Percentiles rank a stretch among this genome's conserved stretches.
These are phyloP conservation scores for Astragalus membranaceus DNA, from an alignment of 306 rosid genomes.

Conservation along the genomic window DNA sequence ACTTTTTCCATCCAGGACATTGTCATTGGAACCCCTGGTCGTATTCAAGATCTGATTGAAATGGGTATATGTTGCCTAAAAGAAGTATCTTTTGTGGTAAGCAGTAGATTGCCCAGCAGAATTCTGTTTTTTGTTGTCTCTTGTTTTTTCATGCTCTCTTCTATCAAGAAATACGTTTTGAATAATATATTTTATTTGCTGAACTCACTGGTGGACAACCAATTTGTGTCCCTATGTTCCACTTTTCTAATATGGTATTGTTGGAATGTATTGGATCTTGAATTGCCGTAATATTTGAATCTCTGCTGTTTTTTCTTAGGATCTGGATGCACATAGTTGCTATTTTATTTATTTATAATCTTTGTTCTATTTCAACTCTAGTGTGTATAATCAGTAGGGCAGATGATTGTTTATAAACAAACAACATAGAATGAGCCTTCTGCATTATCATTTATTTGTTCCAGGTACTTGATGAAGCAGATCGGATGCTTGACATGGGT, in stretches of 20 bases:
- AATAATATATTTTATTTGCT: not conserved
- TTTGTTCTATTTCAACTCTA: not conserved
- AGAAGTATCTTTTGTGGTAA: conserved; percentile 86
- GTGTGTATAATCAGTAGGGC: not conserved
- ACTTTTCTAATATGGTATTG: not conserved
- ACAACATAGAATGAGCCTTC: not conserved
- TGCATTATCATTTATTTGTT: conserved; percentile 9
- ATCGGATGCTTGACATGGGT: conserved; percentile 98
- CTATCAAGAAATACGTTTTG: not conserved
- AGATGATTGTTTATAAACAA: not conserved
- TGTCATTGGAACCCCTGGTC: conserved; percentile 96
- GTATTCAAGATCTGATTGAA: conserved; percentile 83
- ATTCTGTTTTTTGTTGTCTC: conserved; percentile 7
- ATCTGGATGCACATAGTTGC: not conserved
- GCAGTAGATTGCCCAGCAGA: conserved; percentile 16
- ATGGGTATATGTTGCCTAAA: conserved; percentile 70
- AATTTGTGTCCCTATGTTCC: not conserved
- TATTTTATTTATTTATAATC: not conserved
- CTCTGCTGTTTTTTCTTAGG: not conserved
- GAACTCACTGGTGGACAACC: not conserved
- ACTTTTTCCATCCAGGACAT: conserved; percentile 50
- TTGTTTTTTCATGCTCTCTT: not conserved
- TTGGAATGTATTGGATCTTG: conserved; percentile 6
- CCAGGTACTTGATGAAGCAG: conserved; percentile 97
- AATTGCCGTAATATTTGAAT: not conserved